Base-by-base conservation (phyloP, 106 monocot genomes). In the Dendrobium huoshanense region DNA sequence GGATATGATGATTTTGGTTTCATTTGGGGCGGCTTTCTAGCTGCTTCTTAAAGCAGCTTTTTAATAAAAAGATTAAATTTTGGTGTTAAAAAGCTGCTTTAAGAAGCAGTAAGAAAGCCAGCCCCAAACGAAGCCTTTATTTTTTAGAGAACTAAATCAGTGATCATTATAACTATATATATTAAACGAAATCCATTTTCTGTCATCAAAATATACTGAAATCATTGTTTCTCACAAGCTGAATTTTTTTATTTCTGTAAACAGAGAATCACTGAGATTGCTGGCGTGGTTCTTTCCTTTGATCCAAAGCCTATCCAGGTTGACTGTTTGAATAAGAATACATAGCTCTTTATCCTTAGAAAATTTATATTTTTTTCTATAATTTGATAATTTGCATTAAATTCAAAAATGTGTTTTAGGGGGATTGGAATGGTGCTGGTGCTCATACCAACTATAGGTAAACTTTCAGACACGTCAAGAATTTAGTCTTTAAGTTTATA, bases 371-470 rank as follows among this genome's bases (percentile, higher is more conserved):
- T 4, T 48, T 76, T 76, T 51, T 76, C 45, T 49, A 25, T 42
- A 43, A 43, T 44, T 42, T 74, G n/a, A 44, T 19, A 74, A 61
- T n/a, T 76, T 51, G 49, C 49, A 44, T 74, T 74, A 74, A 40
- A 54, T 43, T 82, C 29, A 70, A 70, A 41, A 67, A 33, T 55
- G 24, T 82, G 61, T 1, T n/a, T 78, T 48, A 87, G 87, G 94
- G 94, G 75, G 88, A 94, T 68, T 91, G 94, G 91, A 94, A 94
- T 84, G 94, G 94, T 72, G 94, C 94, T 67, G 91, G 94, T 72
- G 89, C 88, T 64, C 91, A 94, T 40, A 87, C 91, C 9, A 94
- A 94, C 83, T 94, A 88, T 81, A 94, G 94, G 94, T 91, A 67
- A 31, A 70, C 13, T 31, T 70, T 16, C 31, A 33, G 37, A 10